phyloP scores from a whole-genome alignment of 371 early-diverging fungal species.

The Nematocida minor region DNA sequence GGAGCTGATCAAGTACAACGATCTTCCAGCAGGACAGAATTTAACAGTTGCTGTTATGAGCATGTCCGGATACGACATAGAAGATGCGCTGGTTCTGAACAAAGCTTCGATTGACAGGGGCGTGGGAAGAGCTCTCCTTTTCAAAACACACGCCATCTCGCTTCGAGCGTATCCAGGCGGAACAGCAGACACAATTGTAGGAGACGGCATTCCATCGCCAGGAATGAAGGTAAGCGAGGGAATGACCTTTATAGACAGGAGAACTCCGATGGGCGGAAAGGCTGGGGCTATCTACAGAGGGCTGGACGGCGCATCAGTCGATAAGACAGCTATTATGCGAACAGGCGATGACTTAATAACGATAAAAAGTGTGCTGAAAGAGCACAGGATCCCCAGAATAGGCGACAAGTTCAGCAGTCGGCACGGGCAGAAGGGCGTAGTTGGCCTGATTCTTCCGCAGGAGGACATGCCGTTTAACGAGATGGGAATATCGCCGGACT shows the following conservation, averaged over 20 bases:
- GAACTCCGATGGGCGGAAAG: slow-evolving; percentile 71
- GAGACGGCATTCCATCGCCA: slow-evolving; percentile 78
- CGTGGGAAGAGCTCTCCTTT: slow-evolving; percentile 88
- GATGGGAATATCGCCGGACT: slow-evolving; percentile 84
- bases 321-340: slow-evolving; percentile 76
- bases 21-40: slow-evolving; percentile 96
- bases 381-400: slow-evolving; percentile 90
- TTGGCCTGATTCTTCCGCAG: slow-evolving; percentile 86
- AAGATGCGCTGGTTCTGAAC: slow-evolving; percentile 96
- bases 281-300: slow-evolving; percentile 67
- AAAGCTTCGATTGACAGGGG: slow-evolving; percentile 92
- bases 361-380: slow-evolving; percentile 85
- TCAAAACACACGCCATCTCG: slow-evolving; percentile 74
- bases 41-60: slow-evolving; percentile 97
- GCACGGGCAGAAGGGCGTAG: slow-evolving; percentile 98
- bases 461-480: slow-evolving; percentile 99
- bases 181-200: slow-evolving; percentile 76
- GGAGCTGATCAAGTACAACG: slow-evolving; percentile 88
- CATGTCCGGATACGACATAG: slow-evolving; percentile 98
- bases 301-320: slow-evolving; percentile 60
- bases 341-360: slow-evolving; percentile 82
- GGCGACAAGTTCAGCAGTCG: slow-evolving; percentile 99
- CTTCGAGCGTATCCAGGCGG: slow-evolving; percentile 78
- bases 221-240: slow-evolving; percentile 73
- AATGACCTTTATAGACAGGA: slow-evolving; percentile 74